Evolutionary conservation across 176 grass and related monocot species (phyloP).

Genomic region (Aechmea fasciata): DNA sequence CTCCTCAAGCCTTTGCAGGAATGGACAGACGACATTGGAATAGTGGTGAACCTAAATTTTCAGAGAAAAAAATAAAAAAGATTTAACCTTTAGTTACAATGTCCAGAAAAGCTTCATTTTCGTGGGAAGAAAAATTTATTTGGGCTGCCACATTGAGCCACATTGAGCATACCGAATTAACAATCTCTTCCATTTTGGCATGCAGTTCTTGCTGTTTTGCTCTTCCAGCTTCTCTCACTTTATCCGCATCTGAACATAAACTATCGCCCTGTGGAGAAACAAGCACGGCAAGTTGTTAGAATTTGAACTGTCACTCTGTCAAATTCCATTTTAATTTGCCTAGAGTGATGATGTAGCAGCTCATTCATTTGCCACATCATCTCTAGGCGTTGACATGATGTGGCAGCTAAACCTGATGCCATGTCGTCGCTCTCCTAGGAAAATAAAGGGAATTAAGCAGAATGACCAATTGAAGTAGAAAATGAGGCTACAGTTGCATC

Average conservation of each 20-base stretch:
- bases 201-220: slow-evolving; percentile 31
- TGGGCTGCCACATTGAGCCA: too few relatives aligned
- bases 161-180: slow-evolving; percentile 32
- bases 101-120: background rate
- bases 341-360: too few relatives aligned
- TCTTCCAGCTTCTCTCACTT: slow-evolving; percentile 4
- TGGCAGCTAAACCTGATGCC: too few relatives aligned
- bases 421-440: too few relatives aligned
- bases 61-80: background rate
- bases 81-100: slow-evolving; percentile 9
- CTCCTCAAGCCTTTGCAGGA: slow-evolving; percentile 27
- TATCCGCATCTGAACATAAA: slow-evolving; percentile 31
- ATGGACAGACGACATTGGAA: slow-evolving; percentile 16
- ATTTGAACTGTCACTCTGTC: background rate
- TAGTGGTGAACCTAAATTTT: slow-evolving; percentile 31
- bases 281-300: background rate
- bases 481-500: too few relatives aligned
- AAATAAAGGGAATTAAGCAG: too few relatives aligned
- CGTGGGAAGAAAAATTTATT: too few relatives aligned
- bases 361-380: too few relatives aligned
- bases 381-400: too few relatives aligned
- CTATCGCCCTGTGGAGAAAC: slow-evolving; percentile 28
- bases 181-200: slow-evolving; percentile 33
- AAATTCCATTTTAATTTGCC: too few relatives aligned
- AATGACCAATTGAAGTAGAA: too few relatives aligned